Evolutionary conservation across 2,329 filamentous ascomycete species (phyloP), one percentile per base, ranked within the genome.

Genomic region (Alternaria postmessia): DNA sequence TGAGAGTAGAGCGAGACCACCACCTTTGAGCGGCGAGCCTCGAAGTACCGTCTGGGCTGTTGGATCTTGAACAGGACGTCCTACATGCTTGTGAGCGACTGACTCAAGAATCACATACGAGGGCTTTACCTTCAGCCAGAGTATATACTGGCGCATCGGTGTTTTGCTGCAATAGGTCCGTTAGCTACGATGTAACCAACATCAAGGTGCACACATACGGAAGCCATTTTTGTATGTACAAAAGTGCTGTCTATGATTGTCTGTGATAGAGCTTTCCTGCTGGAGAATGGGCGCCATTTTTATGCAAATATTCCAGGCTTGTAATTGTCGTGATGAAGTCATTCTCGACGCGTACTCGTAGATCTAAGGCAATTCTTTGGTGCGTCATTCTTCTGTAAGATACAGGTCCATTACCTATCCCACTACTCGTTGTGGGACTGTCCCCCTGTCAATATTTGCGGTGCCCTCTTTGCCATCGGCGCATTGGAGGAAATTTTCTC

Each of bases 1-100:
- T 61, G 85, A 81, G 0, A 88, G 76, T 2, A 84, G 75, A 3
- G 80, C 77, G 5, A 85, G 75, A 9, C 82, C 81, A n/a, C 77
- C 76, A 32, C 74, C 74, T 11, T n/a, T 36, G 34, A 36, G 34
- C 16, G 34, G 34, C 14, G 34, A 36, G 34, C 34, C 34, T 36
- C 34, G 34, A 36, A 36, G 34, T 16, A 36, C 34, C 14, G 34
- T 36, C 6, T 24, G 24, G 24, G 24, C 24, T 24, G 24, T 24
- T 24, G 24, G 24, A 24, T 24, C 24, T 24, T 36, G 34, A 9
- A 36, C 5, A 36, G 34, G 34, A 36, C 34, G 34, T 36, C 34
- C 34, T 36, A 14, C 34, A 36, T 16, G 12, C 34, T 36, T 36
- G 34, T 36, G 14, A 36, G 34, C 34, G 16, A 6, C 12, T 5